Percentiles rank a stretch among this genome's conserved stretches.
Conservation (phyloP, 2,329 filamentous ascomycete genomes). For the Pseudogymnoascus sp. region DNA sequence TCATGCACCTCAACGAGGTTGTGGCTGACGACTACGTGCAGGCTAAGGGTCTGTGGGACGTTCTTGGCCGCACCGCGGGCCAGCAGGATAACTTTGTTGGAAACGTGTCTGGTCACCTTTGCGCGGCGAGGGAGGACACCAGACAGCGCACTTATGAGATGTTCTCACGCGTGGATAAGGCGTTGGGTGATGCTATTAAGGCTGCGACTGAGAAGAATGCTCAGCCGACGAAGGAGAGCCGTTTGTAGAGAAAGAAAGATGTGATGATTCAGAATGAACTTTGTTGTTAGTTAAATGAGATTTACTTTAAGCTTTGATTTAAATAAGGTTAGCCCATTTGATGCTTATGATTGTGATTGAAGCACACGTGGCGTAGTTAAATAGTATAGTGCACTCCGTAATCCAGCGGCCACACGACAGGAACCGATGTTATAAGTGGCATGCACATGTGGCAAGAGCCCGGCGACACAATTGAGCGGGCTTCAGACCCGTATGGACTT, state of each 20-base stretch:
- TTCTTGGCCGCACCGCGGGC: constrained; percentile 37
- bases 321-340: no score
- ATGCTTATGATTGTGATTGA: not conserved
- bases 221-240: not conserved
- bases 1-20: constrained; percentile 37
- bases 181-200: constrained; percentile 44
- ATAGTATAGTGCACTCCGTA: no score
- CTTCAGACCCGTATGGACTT: no score
- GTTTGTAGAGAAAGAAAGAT: not conserved
- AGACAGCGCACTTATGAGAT: constrained; percentile 52
- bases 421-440: no score
- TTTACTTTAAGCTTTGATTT: not conserved
- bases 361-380: not conserved
- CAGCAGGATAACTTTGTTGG: constrained; percentile 54
- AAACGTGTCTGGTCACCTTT: constrained; percentile 51
- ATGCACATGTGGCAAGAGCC: no score
- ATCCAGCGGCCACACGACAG: no score
- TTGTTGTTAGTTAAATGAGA: not conserved
- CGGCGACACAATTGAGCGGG: no score
- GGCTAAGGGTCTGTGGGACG: constrained; percentile 29
- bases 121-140: constrained; percentile 44
- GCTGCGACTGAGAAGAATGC: constrained; percentile 38
- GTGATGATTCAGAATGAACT: not conserved
- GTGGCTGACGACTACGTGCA: constrained; percentile 28
- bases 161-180: constrained; percentile 48